phyloP scores from a whole-genome alignment of 2,329 filamentous ascomycete species.

The Waltergamsia citrina region DNA sequence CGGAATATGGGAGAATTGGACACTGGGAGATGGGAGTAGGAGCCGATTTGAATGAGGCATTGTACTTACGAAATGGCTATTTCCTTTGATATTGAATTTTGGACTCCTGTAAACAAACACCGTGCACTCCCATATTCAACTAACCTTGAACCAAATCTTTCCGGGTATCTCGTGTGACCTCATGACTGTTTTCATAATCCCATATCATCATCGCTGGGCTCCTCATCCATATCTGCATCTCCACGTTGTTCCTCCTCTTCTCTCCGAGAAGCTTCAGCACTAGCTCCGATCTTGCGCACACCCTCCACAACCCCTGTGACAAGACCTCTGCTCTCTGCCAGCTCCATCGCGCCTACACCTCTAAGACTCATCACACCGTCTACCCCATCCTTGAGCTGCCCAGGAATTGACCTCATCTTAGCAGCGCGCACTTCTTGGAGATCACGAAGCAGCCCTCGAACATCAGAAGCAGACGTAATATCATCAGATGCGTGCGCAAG shows the following conservation, averaged over 20 bases:
- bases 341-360: slow-evolving; percentile 87
- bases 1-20: too few relatives aligned
- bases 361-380: slow-evolving; percentile 59
- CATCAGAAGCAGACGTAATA: slow-evolving; percentile 61
- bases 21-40: too few relatives aligned
- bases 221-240: slow-evolving; percentile 53
- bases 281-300: slow-evolving; percentile 72
- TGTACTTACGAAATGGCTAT: too few relatives aligned
- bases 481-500: slow-evolving; percentile 81
- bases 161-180: not conserved
- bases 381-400: slow-evolving; percentile 59
- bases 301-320: slow-evolving; percentile 81
- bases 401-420: slow-evolving; percentile 72
- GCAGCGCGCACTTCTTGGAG: slow-evolving; percentile 80
- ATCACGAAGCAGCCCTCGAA: slow-evolving; percentile 68
- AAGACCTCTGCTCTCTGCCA: slow-evolving; percentile 78
- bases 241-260: slow-evolving; percentile 66
- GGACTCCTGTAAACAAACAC: too few relatives aligned
- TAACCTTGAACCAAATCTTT: not conserved
- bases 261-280: slow-evolving; percentile 65
- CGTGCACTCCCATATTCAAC: not conserved
- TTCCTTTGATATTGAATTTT: too few relatives aligned
- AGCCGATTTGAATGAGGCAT: too few relatives aligned
- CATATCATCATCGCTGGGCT: slow-evolving; percentile 46
- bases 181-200: slow-evolving; percentile 18